Evolutionary conservation across 2,329 filamentous ascomycete genomes (phyloP).

Genomic region (Exophiala oligosperma): DNA sequence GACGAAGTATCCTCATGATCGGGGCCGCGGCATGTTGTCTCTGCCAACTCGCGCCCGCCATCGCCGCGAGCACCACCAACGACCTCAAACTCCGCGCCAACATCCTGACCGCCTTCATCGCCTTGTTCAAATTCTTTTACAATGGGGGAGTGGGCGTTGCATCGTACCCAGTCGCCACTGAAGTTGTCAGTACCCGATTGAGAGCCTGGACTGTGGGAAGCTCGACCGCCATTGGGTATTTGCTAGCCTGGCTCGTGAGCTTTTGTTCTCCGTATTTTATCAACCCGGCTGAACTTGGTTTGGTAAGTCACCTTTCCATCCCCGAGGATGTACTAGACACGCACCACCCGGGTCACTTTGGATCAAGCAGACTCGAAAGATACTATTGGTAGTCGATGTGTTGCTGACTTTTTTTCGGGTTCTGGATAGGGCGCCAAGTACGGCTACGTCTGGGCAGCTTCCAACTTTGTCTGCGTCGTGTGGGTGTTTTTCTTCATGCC

Average conservation of each 20-base stretch:
- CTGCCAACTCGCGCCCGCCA: slow-evolving; percentile 48
- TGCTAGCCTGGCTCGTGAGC: slow-evolving; percentile 38
- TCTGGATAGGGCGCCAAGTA: slow-evolving; percentile 27
- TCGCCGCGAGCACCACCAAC: slow-evolving; percentile 34
- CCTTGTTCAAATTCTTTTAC: slow-evolving; percentile 39
- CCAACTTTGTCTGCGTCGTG: slow-evolving; percentile 16
- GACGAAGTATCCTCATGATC: slow-evolving; percentile 49
- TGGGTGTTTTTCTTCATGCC: slow-evolving; percentile 37
- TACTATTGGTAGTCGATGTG: too few relatives aligned
- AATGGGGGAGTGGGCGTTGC: slow-evolving; percentile 37
- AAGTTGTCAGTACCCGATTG: slow-evolving; percentile 33
- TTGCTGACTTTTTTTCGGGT: not conserved
- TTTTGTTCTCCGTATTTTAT: slow-evolving; percentile 43
- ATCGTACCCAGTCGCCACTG: slow-evolving; percentile 34
- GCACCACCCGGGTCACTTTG: too few relatives aligned
- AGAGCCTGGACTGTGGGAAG: slow-evolving; percentile 38
- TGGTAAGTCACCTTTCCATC: slow-evolving; percentile 28
- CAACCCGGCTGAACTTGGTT: slow-evolving; percentile 38
- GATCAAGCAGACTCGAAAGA: too few relatives aligned
- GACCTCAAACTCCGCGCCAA: slow-evolving; percentile 26
- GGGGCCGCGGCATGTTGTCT: slow-evolving; percentile 47
- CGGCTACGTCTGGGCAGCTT: slow-evolving; percentile 32
- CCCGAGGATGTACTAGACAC: too few relatives aligned
- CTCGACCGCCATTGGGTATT: slow-evolving; percentile 36
- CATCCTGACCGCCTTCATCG: slow-evolving; percentile 36